A percentile compares a stretch with the other conserved stretches of the same genome.
These are phyloP conservation scores for Rauvolfia tetraphylla DNA, from an alignment of 257 asterid genomes.

Conservation along the genomic window DNA sequence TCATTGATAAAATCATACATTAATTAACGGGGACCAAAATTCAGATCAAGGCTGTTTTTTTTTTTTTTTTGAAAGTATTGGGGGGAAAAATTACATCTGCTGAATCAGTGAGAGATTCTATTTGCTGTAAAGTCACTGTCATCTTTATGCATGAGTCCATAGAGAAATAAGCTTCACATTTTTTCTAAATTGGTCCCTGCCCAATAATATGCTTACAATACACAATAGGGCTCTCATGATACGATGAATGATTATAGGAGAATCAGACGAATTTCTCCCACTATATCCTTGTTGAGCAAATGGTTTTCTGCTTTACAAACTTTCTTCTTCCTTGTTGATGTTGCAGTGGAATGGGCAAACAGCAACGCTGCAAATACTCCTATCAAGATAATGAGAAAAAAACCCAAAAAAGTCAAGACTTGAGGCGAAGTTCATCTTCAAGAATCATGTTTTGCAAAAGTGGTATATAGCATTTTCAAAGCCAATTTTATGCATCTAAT, in stretches of 20 bases:
- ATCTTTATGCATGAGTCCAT: constrained; percentile 17
- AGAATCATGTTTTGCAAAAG: neutral
- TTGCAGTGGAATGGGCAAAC: neutral
- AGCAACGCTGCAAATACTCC: neutral
- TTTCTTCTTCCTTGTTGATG: neutral
- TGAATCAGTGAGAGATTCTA: constrained; percentile 6
- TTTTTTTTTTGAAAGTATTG: neutral
- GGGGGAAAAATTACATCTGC: neutral
- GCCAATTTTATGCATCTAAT: neutral
- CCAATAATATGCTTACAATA: constrained; percentile 23
- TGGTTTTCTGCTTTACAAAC: neutral
- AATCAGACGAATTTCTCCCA: constrained; percentile 9
- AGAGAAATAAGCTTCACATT: constrained; percentile 10
- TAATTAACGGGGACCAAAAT: neutral
- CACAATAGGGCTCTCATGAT: constrained; percentile 21
- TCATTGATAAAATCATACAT: too few relatives aligned
- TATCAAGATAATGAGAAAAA: neutral
- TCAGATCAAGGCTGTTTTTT: neutral
- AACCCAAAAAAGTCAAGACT: neutral
- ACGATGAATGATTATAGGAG: constrained; percentile 27
- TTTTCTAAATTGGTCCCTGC: constrained; percentile 12
- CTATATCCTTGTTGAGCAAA: neutral
- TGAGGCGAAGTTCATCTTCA: neutral
- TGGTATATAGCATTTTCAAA: too few relatives aligned
- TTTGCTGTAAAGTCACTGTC: constrained; percentile 17